Evolutionary conservation across 306 rosid species (phyloP).

Genomic region (Coriaria nepalensis): DNA sequence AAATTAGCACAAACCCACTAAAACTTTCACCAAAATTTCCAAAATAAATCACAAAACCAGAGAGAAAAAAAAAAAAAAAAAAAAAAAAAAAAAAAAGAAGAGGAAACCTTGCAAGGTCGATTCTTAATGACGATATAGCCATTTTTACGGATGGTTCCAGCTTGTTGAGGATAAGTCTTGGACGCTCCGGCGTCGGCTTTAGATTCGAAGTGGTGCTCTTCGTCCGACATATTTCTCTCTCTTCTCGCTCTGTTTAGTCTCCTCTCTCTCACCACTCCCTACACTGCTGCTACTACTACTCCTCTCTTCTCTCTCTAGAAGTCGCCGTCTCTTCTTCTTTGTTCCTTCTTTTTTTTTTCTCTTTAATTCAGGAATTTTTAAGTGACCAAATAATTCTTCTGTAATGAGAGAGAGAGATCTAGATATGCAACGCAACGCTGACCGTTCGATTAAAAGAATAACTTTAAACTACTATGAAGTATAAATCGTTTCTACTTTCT

Average conservation of each 20-base stretch:
- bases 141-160: conserved; percentile 61
- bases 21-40: not conserved
- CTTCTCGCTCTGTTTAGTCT: not conserved
- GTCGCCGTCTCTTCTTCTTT: not conserved
- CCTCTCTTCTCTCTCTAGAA: not conserved
- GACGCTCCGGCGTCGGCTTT: conserved; percentile 63
- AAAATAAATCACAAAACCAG: not conserved
- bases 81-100: not conserved
- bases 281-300: not conserved
- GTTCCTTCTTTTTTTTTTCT: too few species aligned
- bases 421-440: too few species aligned
- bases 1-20: conserved; percentile 3
- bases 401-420: too few species aligned
- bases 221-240: conserved; percentile 39
- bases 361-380: too few species aligned
- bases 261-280: not conserved
- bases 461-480: too few species aligned
- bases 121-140: conserved; percentile 54
- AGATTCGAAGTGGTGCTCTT: conserved; percentile 63
- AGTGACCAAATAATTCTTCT: too few species aligned
- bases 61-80: not conserved
- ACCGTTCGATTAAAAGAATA: too few species aligned
- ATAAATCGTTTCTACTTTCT: too few species aligned
- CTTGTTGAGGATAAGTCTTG: conserved; percentile 57
- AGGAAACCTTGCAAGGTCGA: conserved; percentile 57